Evolutionary conservation across 192 early-diverging fungal species (phyloP).

Genomic region (Rhizoclosmatium globosum): DNA sequence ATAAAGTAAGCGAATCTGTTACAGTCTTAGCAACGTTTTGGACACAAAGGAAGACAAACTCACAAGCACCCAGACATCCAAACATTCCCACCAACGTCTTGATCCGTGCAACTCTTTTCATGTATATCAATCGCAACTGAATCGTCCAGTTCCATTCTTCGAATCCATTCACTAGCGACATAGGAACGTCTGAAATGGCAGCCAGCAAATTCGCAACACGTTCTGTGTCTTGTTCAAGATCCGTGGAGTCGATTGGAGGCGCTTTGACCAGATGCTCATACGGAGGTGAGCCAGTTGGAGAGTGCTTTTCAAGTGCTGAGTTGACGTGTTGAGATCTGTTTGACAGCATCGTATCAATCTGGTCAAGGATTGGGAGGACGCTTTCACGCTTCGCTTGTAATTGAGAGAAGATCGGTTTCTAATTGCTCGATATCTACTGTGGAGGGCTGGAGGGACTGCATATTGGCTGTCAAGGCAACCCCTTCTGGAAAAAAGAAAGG

Average conservation of each 20-base stretch:
- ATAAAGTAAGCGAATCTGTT: not conserved
- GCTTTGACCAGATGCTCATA: constrained; percentile 5
- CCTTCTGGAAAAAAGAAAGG: no score
- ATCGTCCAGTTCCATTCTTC: no score
- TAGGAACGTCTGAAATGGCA: not conserved
- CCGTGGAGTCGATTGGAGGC: not conserved
- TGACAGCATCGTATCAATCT: not conserved
- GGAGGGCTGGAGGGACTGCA: not conserved
- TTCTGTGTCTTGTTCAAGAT: not conserved
- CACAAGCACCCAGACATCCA: not conserved
- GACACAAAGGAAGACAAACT: not conserved
- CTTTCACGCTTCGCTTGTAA: not conserved
- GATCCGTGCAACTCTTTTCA: not conserved
- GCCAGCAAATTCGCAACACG: not conserved
- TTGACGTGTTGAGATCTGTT: not conserved
- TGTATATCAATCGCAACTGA: not conserved
- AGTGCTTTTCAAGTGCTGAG: not conserved
- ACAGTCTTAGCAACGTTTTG: no score
- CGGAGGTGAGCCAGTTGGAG: not conserved
- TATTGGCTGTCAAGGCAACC: no score
- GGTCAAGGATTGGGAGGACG: not conserved
- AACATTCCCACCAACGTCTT: not conserved
- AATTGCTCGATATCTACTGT: not conserved
- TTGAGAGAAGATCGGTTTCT: not conserved
- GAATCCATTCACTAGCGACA: no score